phyloP scores from a whole-genome alignment of 768 basidiomycete genomes.

The Calocybe gangraenosa region DNA sequence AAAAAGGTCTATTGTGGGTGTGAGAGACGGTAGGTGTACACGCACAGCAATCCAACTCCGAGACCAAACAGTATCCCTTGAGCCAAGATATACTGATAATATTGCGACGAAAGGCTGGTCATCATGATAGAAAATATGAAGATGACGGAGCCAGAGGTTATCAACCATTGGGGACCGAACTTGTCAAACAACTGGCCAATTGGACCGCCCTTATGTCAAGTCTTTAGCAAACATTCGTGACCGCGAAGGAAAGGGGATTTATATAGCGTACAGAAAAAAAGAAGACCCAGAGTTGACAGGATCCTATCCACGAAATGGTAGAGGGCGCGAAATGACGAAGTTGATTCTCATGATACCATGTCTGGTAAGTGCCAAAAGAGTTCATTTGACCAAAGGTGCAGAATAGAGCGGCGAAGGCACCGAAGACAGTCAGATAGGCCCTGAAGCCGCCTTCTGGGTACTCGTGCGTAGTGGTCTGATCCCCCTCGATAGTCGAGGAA shows the following conservation, averaged over 20 bases:
- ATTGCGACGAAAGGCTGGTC: conserved; percentile 53
- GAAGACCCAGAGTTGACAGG: conserved; percentile 63
- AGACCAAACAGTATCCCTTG: conserved; percentile 67
- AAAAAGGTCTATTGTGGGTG: conserved; percentile 6
- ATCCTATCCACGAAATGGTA: conserved; percentile 69
- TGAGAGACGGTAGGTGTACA: conserved; percentile 15
- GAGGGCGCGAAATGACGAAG: conserved; percentile 45
- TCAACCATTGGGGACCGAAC: conserved; percentile 52
- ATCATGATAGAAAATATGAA: conserved; percentile 51
- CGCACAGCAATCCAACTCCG: conserved; percentile 61
- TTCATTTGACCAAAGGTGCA: conserved; percentile 71
- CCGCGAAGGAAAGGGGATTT: neutral
- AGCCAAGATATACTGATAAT: conserved; percentile 57
- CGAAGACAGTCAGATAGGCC: conserved; percentile 50
- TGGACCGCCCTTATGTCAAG: conserved; percentile 46
- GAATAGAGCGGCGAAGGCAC: conserved; percentile 63
- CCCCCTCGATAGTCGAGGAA: neutral
- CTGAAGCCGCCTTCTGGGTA: conserved; percentile 27
- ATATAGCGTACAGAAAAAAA: conserved; percentile 55
- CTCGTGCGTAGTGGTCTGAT: conserved; percentile 1
- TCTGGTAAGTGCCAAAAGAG: conserved; percentile 69
- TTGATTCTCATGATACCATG: conserved; percentile 63
- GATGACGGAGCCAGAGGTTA: conserved; percentile 47
- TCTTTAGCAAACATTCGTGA: conserved; percentile 1
- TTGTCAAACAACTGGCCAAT: conserved; percentile 58